Evolutionary conservation across 768 basidiomycete species (phyloP), one percentile per base, ranked within the genome.

Genomic region (Mycena polygramma): DNA sequence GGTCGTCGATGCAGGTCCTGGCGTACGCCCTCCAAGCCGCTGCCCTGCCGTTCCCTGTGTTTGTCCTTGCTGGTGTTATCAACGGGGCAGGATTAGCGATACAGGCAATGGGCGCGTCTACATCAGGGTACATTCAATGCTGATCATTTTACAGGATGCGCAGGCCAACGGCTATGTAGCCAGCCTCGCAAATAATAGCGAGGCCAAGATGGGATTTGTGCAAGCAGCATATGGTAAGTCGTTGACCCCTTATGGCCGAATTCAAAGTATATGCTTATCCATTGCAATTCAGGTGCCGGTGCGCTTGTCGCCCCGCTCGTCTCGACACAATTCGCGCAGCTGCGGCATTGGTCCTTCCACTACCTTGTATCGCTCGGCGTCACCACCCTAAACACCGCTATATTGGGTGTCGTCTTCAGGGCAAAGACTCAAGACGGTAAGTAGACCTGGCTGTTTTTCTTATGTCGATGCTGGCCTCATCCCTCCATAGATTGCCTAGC

Each of bases 261-360:
- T 30, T 30, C 6, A 6, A 30, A 30, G 30, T 2, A 30, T 30
- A 30, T 30, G 30, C n/a, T n/a, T n/a, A n/a, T n/a, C n/a, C n/a
- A n/a, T n/a, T n/a, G n/a, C n/a, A n/a, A 30, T 37, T 10, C 22
- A 77, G 77, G 83, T 49, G 67, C 79, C n/a, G 89, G 90, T 0
- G 88, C 89, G 10, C 75, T 90, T 15, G 74, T 81, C 13, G 81
- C 91, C 0, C 93, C 93, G 0, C 82, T 93, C 24, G 83, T 89
- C 0, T 84, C 92, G 0, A 94, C 93, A 0, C 87, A 90, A 59
- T 93, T 94, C 70, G 82, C 89, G 2, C 81, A 83, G 41, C 67
- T 83, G 39, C 74, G 68, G 0, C 81, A 80, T 51, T 92, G 92
- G 91, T 89, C 87, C 5, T 88, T 89, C 72, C 88, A 92, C 74